A percentile compares a stretch with the other conserved stretches of the same genome.
These are phyloP conservation scores for Sphagnum magellanicum DNA, from an alignment of 228 moss, liverwort and hornwort genomes.

Conservation along the genomic window DNA sequence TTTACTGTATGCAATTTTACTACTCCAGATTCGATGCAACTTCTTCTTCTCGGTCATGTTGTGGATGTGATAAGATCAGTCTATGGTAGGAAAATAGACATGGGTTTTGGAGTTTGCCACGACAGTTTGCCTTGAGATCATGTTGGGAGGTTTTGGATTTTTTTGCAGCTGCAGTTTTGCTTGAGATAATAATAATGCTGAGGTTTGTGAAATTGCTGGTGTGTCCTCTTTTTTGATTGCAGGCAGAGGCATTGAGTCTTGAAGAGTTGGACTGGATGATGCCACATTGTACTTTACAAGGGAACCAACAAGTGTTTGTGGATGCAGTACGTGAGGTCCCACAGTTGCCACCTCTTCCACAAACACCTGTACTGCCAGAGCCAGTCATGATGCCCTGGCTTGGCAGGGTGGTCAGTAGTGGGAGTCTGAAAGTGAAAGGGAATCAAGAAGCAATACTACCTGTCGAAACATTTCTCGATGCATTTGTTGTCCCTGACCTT, in stretches of 20 bases:
- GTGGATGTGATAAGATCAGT: background rate
- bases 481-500: constrained; percentile 73
- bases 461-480: constrained; percentile 37
- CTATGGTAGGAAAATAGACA: background rate
- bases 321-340: constrained; percentile 80
- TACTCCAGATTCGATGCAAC: background rate
- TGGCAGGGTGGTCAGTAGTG: constrained; percentile 5
- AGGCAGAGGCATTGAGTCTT: constrained; percentile 35
- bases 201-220: background rate
- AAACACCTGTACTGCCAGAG: constrained; percentile 5
- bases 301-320: constrained; percentile 58
- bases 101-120: background rate
- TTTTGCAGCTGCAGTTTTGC: background rate
- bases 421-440: constrained; percentile 36
- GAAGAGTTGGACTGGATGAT: constrained; percentile 75
- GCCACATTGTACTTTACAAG: constrained; percentile 60
- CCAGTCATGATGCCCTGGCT: constrained; percentile 5
- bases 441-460: constrained; percentile 44
- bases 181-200: background rate
- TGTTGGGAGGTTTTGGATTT: too few species aligned
- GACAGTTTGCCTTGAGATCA: too few species aligned
- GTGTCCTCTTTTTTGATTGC: background rate
- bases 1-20: too few species aligned
- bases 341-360: constrained; percentile 23
- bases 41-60: background rate